Evolutionary conservation across 768 basidiomycete species (phyloP).

Genomic region (Mycena rebaudengoi): DNA sequence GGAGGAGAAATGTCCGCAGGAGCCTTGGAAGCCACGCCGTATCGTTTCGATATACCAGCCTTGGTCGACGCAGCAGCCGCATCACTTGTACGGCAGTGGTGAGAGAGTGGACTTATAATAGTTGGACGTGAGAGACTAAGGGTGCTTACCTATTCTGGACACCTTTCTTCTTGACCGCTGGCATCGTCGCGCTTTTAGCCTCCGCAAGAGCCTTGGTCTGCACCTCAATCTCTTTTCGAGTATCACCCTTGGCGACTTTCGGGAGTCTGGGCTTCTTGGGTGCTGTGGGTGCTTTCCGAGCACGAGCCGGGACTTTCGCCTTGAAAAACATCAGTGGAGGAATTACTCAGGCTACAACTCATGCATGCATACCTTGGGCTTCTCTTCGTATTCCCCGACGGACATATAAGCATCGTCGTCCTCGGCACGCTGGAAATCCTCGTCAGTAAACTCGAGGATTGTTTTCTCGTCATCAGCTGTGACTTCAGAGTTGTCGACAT

Average conservation of each 20-base stretch:
- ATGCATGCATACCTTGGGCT: neutral
- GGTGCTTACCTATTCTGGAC: neutral
- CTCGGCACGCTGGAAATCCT: neutral
- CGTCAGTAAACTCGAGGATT: neutral
- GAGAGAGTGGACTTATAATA: neutral
- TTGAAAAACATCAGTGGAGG: neutral
- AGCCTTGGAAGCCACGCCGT: no score
- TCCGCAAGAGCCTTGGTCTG: neutral
- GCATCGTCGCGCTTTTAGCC: neutral
- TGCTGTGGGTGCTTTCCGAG: neutral
- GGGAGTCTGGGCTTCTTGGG: neutral
- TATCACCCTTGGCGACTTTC: neutral
- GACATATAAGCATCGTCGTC: neutral
- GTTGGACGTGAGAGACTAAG: neutral
- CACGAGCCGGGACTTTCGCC: neutral
- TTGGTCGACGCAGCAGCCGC: neutral
- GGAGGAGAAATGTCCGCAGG: no score
- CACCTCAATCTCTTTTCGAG: neutral
- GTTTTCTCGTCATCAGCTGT: neutral
- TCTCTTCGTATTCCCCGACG: neutral
- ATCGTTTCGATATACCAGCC: no score
- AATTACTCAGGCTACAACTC: neutral
- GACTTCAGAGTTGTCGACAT: neutral
- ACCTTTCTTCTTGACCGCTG: neutral
- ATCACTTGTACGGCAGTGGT: neutral